Percentiles rank a stretch among this genome's conserved stretches.
phyloP scores from a whole-genome alignment of 1,139 yeast species.

The Taiozyma sp. region DNA sequence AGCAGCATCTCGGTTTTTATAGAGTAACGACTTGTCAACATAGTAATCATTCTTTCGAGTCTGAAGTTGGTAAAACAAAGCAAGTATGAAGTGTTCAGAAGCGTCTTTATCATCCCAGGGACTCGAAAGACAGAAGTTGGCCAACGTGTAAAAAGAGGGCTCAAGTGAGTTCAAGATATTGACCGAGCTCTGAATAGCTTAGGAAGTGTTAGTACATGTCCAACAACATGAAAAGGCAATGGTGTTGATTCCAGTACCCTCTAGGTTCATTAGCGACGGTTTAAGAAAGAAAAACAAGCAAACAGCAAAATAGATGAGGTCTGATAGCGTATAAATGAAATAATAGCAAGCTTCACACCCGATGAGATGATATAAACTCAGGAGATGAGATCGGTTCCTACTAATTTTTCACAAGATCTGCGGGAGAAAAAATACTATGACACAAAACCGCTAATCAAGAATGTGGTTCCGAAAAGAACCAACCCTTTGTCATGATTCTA shows the following conservation, averaged over 20 bases:
- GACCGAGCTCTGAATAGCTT: neutral
- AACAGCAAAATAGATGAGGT: neutral
- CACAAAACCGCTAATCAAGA: neutral
- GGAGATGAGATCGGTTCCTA: neutral
- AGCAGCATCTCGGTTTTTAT: neutral
- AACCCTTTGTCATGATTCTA: no score
- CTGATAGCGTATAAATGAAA: neutral
- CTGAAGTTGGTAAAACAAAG: neutral
- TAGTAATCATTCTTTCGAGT: constrained; percentile 1
- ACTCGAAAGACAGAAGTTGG: neutral
- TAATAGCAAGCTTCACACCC: neutral
- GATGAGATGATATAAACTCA: constrained; percentile 22
- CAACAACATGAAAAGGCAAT: neutral
- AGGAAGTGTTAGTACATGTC: neutral
- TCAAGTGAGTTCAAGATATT: neutral
- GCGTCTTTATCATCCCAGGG: neutral
- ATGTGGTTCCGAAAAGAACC: no score
- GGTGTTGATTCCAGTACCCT: neutral
- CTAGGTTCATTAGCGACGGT: neutral
- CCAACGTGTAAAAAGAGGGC: neutral
- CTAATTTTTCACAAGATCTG: neutral
- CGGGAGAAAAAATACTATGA: neutral
- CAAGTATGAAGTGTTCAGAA: neutral
- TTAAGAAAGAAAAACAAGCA: neutral
- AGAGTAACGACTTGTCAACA: constrained; percentile 1